A percentile compares a stretch with the other conserved stretches of the same genome.
phyloP scores from a whole-genome alignment of 2,329 filamentous ascomycete species.

The Verruconis gallopava region DNA sequence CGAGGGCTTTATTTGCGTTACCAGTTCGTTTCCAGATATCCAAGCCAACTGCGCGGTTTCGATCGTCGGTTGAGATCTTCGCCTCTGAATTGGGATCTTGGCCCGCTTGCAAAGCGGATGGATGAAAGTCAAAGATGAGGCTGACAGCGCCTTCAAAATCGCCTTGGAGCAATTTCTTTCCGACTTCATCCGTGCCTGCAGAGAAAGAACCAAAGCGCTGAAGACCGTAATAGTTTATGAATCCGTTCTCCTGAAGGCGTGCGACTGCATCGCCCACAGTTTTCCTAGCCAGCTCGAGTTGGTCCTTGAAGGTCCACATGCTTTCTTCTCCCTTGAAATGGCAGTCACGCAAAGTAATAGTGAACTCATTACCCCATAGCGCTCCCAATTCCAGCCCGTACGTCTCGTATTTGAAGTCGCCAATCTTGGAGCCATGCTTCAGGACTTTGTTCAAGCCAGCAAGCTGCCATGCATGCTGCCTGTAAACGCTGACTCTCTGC shows the following conservation, averaged over 20 bases:
- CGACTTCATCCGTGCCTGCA: slow-evolving; percentile 74
- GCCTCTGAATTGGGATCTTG: slow-evolving; percentile 28
- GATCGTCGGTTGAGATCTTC: slow-evolving; percentile 57
- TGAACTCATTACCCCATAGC: slow-evolving; percentile 79
- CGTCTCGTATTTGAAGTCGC: slow-evolving; percentile 67
- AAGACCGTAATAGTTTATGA: slow-evolving; percentile 97
- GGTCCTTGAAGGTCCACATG: slow-evolving; percentile 16
- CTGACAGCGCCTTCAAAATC: slow-evolving; percentile 72
- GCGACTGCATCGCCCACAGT: slow-evolving; percentile 48
- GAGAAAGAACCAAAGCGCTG: slow-evolving; percentile 88
- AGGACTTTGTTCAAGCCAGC: slow-evolving; percentile 48
- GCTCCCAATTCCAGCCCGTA: slow-evolving; percentile 69
- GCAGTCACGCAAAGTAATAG: slow-evolving; percentile 81
- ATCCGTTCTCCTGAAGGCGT: slow-evolving; percentile 60
- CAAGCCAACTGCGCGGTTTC: slow-evolving; percentile 65
- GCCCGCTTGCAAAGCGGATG: slow-evolving; percentile 45
- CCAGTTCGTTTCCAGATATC: slow-evolving; percentile 55
- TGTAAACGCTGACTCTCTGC: slow-evolving; percentile 61
- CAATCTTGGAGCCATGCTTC: slow-evolving; percentile 47
- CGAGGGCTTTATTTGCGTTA: slow-evolving; percentile 46
- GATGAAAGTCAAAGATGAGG: slow-evolving; percentile 60
- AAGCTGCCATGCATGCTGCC: slow-evolving; percentile 49
- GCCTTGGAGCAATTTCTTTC: slow-evolving; percentile 68
- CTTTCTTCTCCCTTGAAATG: slow-evolving; percentile 40
- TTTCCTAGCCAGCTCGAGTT: slow-evolving; percentile 33